Base-by-base conservation (phyloP, 2,329 filamentous ascomycete species). In the Claviceps purpurea region DNA sequence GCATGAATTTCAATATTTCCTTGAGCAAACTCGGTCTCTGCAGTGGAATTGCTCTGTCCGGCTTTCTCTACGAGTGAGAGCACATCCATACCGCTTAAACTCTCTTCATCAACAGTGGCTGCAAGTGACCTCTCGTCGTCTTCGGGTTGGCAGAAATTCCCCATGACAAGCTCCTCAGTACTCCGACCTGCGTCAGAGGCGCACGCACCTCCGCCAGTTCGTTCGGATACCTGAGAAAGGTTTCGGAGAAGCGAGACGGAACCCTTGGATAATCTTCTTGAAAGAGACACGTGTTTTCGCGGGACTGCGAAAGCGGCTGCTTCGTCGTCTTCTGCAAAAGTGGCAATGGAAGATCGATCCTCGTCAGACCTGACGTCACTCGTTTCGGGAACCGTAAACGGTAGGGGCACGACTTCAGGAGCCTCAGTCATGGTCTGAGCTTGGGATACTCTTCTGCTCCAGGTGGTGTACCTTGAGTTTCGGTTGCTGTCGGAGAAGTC, bases 301-400 rank as follows among this genome's bases (percentile, higher is more conserved):
- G 63, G 52, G 45, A 57, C 48, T 51, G 58, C 47, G 56, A 62
- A 44, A 50, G 54, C 40, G 10, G 51, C 50, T 22, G 65, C 60
- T n/a, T 75, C 74, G 11, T 74, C 74, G 30, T 82, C 75, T 52
- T 85, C 82, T 16, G 84, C 82, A 59, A 84, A 76, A 0, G 85
- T 85, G 3, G 84, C 87, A 20, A 87, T 73, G 1, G 86, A 87
- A 2, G 84, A 88, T 30, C 74, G 68, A 20, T 76, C 74, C 16
- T 73, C 72, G 5, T 76, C 70, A 2, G 63, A 61, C 13, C 56
- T 41, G 24, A 68, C 63, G 4, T 73, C 68, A 2, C 71, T 67
- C 13, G 71, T 67, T 20, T 65, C 64, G 0, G 81, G 80, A 1
- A 86, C 70, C 10, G 64, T 75, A 64, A 87, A 87, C 0, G 85